Base-by-base conservation (phyloP, 257 asterid species). In the Nicotiana undulata region DNA sequence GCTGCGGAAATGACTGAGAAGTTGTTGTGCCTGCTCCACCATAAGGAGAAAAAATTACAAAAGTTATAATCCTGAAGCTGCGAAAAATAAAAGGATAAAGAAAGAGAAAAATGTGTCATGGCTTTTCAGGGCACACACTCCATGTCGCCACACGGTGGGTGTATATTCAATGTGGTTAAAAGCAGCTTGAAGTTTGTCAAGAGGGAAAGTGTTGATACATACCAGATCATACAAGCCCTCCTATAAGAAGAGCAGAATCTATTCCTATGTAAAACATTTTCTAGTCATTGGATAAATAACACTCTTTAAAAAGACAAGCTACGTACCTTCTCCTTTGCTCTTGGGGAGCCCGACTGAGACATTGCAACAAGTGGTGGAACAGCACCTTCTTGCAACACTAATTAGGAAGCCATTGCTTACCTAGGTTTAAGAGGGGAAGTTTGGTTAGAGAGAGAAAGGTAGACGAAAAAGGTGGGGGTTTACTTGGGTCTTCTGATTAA, bases 361-460 rank as follows among this genome's bases (percentile, higher is more conserved):
- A 96, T 84, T 7, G 97, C 94, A 3, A 96, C 98, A 10, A 96
- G 97, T 66, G 99, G 97, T 9, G 99, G 99, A 76, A 96, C 98
- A 22, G 97, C 99, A 37, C 99, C 99, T 88, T 96, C 99, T 84
- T 90, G 97, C 89, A 96, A 84, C 82, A 96, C 93, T 75, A 89
- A 89, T 79, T n/a, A n/a, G n/a, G n/a, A n/a, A n/a, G n/a, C n/a
- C n/a, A n/a, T n/a, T n/a, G n/a, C n/a, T n/a, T n/a, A n/a, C n/a
- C n/a, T n/a, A n/a, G n/a, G n/a, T n/a, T n/a, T n/a, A n/a, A n/a
- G n/a, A n/a, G n/a, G n/a, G n/a, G n/a, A n/a, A n/a, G n/a, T n/a
- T n/a, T n/a, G n/a, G n/a, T n/a, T n/a, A n/a, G n/a, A n/a, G n/a
- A n/a, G n/a, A n/a, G n/a, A n/a, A n/a, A n/a, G n/a, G n/a, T n/a